These are phyloP conservation scores for Tephrocybe sp. DNA, from an alignment of 768 basidiomycete genomes.

Conservation along the genomic window DNA sequence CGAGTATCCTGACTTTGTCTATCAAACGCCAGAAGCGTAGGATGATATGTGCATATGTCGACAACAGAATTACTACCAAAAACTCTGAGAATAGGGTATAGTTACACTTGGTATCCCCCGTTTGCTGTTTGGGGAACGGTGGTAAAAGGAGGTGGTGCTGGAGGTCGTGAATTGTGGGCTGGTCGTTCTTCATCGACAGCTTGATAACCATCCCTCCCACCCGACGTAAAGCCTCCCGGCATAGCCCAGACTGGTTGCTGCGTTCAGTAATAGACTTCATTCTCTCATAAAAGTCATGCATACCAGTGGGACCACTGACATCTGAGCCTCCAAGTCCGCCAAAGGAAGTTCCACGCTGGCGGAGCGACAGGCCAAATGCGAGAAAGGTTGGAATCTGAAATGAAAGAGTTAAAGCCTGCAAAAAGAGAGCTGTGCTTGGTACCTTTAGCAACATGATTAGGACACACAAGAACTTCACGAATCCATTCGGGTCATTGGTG, in stretches of 20 bases:
- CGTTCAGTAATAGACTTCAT: slow-evolving; percentile 5
- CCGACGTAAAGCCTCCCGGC: slow-evolving; percentile 68
- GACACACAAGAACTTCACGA: slow-evolving; percentile 54
- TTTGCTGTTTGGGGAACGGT: slow-evolving; percentile 27
- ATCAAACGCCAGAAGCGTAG: slow-evolving; percentile 9
- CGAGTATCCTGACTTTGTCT: slow-evolving; percentile 6
- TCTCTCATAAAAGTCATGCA: slow-evolving; percentile 7
- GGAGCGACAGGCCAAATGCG: slow-evolving; percentile 47
- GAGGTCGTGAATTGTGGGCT: slow-evolving; percentile 22
- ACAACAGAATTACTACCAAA: too few species aligned
- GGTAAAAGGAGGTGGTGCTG: slow-evolving; percentile 25
- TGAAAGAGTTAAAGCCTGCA: not conserved
- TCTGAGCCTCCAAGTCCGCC: slow-evolving; percentile 46
- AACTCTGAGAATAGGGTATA: not conserved
- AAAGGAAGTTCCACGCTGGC: slow-evolving; percentile 57
- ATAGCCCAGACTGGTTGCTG: slow-evolving; percentile 66
- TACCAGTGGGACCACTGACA: slow-evolving; percentile 56
- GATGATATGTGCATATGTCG: not conserved
- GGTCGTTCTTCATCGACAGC: slow-evolving; percentile 52
- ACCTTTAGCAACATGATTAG: slow-evolving; percentile 62
- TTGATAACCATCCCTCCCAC: slow-evolving; percentile 58
- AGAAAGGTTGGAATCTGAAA: slow-evolving; percentile 58
- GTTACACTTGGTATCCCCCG: slow-evolving; percentile 42
- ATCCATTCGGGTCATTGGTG: slow-evolving; percentile 49
- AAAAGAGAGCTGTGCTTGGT: not conserved